These are phyloP conservation scores for Arthrobotrys musiformis DNA, from an alignment of 2,329 filamentous ascomycete species.

Conservation along the genomic window DNA sequence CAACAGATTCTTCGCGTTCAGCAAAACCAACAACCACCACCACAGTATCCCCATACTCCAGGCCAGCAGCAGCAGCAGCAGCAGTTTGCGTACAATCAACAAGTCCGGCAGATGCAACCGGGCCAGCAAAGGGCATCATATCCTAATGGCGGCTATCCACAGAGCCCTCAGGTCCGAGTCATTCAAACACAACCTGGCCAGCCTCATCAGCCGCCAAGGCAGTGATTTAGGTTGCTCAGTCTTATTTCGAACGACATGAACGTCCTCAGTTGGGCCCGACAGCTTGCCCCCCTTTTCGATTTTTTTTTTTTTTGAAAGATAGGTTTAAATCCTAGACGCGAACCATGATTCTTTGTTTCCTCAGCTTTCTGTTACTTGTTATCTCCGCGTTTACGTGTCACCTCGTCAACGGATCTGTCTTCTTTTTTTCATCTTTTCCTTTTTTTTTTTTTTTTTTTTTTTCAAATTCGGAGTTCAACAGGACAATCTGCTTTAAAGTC, in stretches of 20 bases:
- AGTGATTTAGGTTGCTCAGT: not conserved
- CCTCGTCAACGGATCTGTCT: not conserved
- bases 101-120: conserved; percentile 26
- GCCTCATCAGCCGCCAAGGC: not conserved
- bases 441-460: not conserved
- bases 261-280: not conserved
- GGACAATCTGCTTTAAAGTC: conserved; percentile 2
- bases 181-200: conserved; percentile 29
- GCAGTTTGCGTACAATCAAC: conserved; percentile 37
- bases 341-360: not conserved
- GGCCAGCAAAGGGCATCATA: conserved; percentile 16
- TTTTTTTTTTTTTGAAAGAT: no score
- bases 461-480: conserved; percentile 20
- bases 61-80: conserved; percentile 2
- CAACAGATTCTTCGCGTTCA: conserved; percentile 42
- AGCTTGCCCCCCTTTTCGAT: no score
- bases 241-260: not conserved
- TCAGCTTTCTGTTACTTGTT: not conserved
- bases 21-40: conserved; percentile 25
- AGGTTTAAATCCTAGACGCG: not conserved
- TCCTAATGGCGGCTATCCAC: conserved; percentile 25
- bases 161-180: conserved; percentile 17
- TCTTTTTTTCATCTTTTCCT: not conserved
- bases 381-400: not conserved
- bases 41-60: conserved; percentile 30